Percentiles rank a stretch among this genome's conserved stretches.
Evolutionary conservation across 2,329 filamentous ascomycete genomes (phyloP).

Genomic region (Trichoderma pleuroti): DNA sequence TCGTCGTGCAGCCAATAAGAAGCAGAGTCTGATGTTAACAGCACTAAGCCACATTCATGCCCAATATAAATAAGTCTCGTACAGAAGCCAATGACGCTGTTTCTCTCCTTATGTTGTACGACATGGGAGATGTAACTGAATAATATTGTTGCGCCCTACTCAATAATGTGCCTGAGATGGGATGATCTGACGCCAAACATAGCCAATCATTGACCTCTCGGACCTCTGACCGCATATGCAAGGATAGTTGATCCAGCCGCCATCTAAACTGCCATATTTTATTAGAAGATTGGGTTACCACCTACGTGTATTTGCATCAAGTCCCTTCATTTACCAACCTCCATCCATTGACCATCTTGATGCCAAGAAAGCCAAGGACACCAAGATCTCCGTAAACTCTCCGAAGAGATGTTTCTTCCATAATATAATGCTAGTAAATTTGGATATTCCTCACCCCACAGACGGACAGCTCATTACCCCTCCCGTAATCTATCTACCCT

Average conservation of each 20-base stretch:
- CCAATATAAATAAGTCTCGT: background rate
- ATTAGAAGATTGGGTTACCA: background rate
- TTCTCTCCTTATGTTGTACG: background rate
- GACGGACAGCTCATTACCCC: background rate
- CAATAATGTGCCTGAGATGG: background rate
- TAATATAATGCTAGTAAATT: background rate
- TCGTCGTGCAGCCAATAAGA: background rate
- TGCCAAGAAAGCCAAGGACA: background rate
- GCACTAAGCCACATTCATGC: background rate
- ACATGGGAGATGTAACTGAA: background rate
- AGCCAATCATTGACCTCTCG: background rate
- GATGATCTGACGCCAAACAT: background rate
- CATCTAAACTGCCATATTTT: background rate
- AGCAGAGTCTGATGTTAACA: background rate
- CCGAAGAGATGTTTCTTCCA: background rate
- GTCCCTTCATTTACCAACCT: background rate
- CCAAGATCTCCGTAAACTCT: background rate
- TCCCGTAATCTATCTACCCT: background rate
- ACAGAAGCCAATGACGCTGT: background rate
- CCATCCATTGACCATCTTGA: background rate
- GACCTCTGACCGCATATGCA: background rate
- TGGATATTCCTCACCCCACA: background rate
- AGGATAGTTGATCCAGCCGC: background rate
- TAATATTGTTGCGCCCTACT: background rate
- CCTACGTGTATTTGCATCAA: background rate